Evolutionary conservation across 768 basidiomycete genomes (phyloP), one percentile per base, ranked within the genome.

Genomic region (Lentinula sp.): DNA sequence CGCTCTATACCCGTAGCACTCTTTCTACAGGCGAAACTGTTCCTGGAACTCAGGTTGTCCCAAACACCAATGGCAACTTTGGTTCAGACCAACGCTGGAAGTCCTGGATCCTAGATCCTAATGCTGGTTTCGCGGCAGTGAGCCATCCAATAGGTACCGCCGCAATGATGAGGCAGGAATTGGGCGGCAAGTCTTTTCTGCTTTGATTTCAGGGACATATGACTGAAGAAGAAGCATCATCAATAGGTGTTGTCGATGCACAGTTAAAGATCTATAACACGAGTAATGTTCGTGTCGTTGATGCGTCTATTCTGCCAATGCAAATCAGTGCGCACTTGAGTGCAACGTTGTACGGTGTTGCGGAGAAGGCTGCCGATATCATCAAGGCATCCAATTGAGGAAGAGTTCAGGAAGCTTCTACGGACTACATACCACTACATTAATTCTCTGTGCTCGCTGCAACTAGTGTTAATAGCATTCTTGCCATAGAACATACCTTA

Each of bases 321-420:
- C 81, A 82, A 60, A 65, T 84, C 43, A 78, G 78, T 61, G 79
- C 79, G 3, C 79, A 81, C 62, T 60, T 81, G 58, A 74, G 73
- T 35, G 73, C 78, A 11, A 80, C 82, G 59, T 66, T 82, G 39
- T 84, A 81, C 64, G 81, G 78, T 21, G 73, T 85, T n/a, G 81
- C 81, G 6, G 82, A 83, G 70, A 81, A 82, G 66, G 81, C 80
- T 16, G 81, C 80, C 3, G 78, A 80, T 61, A 64, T 83, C 42
- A 82, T 82, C 67, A 80, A 79, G 64, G 78, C 77, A 21, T 18
- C 45, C 3, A 46, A 18, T 23, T 46, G 18, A 46, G 18, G 42
- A 13, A 5, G 45, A 46, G 21, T 16, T 21, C 10, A 46, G n/a
- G 18, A 45, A 45, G 43, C 3, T 39, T 39, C 23, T 23, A 23